Evolutionary conservation across 2,329 filamentous ascomycete species (phyloP).

Genomic region (Lojkania enalia): DNA sequence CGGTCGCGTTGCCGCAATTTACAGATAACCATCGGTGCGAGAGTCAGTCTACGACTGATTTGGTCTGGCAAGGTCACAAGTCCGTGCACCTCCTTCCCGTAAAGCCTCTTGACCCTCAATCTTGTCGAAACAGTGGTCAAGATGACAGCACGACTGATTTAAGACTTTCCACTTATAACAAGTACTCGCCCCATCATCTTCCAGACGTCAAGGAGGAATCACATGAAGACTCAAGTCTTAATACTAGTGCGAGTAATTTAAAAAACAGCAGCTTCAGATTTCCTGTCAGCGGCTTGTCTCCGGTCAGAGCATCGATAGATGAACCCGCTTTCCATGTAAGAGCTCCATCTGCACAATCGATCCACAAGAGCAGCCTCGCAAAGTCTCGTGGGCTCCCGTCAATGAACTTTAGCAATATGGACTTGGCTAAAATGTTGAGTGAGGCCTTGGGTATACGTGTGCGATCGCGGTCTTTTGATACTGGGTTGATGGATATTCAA

Average conservation of each 20-base stretch:
- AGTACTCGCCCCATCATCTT: constrained; percentile 35
- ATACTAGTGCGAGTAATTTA: constrained; percentile 41
- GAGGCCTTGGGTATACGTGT: constrained; percentile 47
- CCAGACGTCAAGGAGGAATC: constrained; percentile 55
- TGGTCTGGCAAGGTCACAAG: constrained; percentile 32
- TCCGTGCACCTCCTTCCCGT: constrained; percentile 13
- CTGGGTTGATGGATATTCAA: constrained; percentile 31
- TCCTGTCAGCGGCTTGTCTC: constrained; percentile 17
- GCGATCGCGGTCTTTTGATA: constrained; percentile 44
- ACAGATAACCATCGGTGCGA: constrained; percentile 26
- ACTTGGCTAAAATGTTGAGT: constrained; percentile 51
- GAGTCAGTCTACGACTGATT: constrained; percentile 41
- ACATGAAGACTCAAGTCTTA: constrained; percentile 51
- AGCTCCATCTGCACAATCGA: constrained; percentile 26
- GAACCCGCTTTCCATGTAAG: constrained; percentile 22
- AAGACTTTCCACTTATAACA: constrained; percentile 38
- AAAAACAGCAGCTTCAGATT: constrained; percentile 34
- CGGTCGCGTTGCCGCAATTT: constrained; percentile 12
- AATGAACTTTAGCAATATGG: constrained; percentile 53
- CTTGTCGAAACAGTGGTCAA: constrained; percentile 17
- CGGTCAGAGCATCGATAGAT: constrained; percentile 25
- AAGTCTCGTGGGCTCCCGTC: constrained; percentile 49
- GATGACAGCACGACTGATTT: constrained; percentile 41
- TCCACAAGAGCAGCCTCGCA: constrained; percentile 20
- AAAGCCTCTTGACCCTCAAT: constrained; percentile 13